phyloP scores from a whole-genome alignment of 2,329 filamentous ascomycete genomes.

The Fusarium fujikuroi region DNA sequence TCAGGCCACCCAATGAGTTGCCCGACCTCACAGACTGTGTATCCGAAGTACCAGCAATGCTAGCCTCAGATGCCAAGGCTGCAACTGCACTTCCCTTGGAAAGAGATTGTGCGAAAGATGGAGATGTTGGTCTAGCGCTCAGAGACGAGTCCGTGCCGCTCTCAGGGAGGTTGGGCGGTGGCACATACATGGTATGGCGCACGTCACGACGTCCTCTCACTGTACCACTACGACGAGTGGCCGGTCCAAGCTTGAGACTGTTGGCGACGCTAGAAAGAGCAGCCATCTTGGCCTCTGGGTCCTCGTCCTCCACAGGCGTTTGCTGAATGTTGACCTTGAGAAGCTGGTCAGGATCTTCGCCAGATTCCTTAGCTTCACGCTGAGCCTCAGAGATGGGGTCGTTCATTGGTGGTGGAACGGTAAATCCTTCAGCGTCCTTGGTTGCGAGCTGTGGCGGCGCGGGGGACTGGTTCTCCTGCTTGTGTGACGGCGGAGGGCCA shows the following conservation, averaged over 20 bases:
- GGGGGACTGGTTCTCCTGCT: conserved; percentile 52
- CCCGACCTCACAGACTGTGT: conserved; percentile 92
- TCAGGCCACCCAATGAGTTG: conserved; percentile 77
- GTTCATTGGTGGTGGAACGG: conserved; percentile 71
- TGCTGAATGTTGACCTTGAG: conserved; percentile 86
- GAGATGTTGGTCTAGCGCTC: conserved; percentile 33
- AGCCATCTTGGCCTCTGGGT: conserved; percentile 77
- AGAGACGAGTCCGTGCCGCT: conserved; percentile 44
- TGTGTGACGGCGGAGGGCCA: conserved; percentile 58
- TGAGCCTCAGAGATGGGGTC: conserved; percentile 78
- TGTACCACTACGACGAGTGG: conserved; percentile 77
- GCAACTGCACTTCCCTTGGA: conserved; percentile 57
- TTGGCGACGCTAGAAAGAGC: conserved; percentile 81
- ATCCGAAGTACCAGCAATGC: conserved; percentile 74
- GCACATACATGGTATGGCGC: conserved; percentile 88
- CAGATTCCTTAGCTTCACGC: conserved; percentile 64
- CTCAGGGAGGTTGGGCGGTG: conserved; percentile 55
- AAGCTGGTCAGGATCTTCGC: conserved; percentile 70
- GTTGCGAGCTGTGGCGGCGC: conserved; percentile 48
- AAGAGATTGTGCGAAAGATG: conserved; percentile 35
- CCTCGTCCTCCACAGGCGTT: conserved; percentile 80
- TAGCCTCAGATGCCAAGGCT: conserved; percentile 71
- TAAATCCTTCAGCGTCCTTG: conserved; percentile 81
- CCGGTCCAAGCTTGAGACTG: conserved; percentile 73
- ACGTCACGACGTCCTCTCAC: conserved; percentile 90